Evolutionary conservation across 2,329 filamentous ascomycete species (phyloP).

Genomic region (Lecanicillium sp.): DNA sequence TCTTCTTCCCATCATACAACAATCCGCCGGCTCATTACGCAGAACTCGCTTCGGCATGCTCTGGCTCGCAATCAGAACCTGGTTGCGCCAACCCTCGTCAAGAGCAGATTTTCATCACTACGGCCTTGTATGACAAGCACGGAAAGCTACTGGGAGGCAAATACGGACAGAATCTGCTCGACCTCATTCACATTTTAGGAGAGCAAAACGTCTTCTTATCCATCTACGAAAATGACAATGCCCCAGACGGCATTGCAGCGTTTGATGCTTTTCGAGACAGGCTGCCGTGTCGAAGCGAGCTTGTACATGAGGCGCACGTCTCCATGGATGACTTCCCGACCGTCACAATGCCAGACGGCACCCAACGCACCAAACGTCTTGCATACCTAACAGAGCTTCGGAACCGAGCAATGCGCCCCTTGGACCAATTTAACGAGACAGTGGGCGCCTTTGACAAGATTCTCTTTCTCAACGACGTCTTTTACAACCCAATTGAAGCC

Average conservation of each 20-base stretch:
- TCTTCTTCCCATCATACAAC: conserved; percentile 36
- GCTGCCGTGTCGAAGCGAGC: conserved; percentile 35
- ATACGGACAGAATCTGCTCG: conserved; percentile 54
- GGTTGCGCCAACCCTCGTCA: conserved; percentile 33
- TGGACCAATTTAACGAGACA: conserved; percentile 39
- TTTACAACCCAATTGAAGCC: conserved; percentile 41
- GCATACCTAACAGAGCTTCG: conserved; percentile 65
- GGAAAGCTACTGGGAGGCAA: conserved; percentile 52
- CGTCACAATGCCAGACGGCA: conserved; percentile 53
- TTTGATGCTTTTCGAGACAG: conserved; percentile 43
- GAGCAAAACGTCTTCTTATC: conserved; percentile 61
- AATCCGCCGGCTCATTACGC: conserved; percentile 29
- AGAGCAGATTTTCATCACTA: conserved; percentile 66
- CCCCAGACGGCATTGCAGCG: conserved; percentile 43
- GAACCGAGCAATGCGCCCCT: conserved; percentile 58
- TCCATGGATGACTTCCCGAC: conserved; percentile 47
- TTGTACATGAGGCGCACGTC: conserved; percentile 53
- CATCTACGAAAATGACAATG: conserved; percentile 66
- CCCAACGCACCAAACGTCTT: conserved; percentile 60
- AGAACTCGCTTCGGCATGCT: conserved; percentile 22
- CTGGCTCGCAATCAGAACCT: conserved; percentile 14
- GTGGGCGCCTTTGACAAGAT: conserved; percentile 43
- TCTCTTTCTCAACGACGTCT: conserved; percentile 61
- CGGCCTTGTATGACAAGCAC: conserved; percentile 58
- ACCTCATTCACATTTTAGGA: conserved; percentile 58